A percentile compares a stretch with the other conserved stretches of the same genome.
These are phyloP conservation scores for Colletotrichum zoysiae DNA, from an alignment of 2,329 filamentous ascomycete species.

Conservation along the genomic window DNA sequence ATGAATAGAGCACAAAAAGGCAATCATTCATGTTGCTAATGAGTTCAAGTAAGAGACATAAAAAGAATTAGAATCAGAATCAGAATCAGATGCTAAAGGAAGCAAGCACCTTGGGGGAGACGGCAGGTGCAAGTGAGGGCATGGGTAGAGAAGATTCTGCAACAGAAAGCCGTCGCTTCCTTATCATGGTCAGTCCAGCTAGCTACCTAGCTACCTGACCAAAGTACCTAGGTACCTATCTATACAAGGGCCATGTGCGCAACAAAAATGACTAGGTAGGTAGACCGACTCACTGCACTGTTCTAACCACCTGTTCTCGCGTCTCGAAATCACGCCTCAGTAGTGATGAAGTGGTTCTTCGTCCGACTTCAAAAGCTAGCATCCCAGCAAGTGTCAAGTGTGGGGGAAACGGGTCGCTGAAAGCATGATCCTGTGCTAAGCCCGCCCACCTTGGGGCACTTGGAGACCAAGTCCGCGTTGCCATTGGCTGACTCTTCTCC, in stretches of 20 bases:
- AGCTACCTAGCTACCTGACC: no score
- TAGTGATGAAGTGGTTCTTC: not conserved
- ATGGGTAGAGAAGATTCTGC: not conserved
- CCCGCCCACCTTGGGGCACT: not conserved
- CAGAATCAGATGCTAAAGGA: not conserved
- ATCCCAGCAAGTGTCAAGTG: not conserved
- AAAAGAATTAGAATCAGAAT: not conserved
- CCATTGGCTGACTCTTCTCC: not conserved
- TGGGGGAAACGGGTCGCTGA: not conserved
- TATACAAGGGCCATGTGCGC: not conserved
- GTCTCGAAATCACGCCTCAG: not conserved
- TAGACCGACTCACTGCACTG: not conserved
- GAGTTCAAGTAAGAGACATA: no score
- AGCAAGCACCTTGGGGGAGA: not conserved
- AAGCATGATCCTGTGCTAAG: not conserved
- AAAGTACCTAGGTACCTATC: not conserved
- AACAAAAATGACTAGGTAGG: not conserved
- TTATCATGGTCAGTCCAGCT: no score
- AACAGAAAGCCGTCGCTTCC: not conserved
- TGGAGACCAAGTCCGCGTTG: not conserved
- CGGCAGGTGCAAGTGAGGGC: not conserved
- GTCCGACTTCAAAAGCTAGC: not conserved
- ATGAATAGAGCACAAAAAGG: not conserved
- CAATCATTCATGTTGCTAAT: not conserved
- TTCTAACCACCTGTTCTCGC: not conserved